Conservation (phyloP, 2,329 filamentous ascomycete genomes). For the Nothopassalora personata region DNA sequence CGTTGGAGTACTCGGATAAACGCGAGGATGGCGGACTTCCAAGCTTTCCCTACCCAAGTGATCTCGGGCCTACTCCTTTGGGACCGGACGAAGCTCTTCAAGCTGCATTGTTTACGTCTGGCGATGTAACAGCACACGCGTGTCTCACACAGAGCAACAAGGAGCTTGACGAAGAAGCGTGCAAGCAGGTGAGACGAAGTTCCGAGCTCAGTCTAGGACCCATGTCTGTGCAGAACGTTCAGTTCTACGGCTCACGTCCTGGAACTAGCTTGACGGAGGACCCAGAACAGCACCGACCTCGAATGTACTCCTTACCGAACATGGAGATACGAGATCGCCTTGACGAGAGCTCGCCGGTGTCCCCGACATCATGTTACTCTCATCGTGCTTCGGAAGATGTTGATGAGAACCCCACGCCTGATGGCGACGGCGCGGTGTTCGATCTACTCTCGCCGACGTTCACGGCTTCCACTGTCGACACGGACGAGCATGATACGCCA, state of each 20-base stretch:
- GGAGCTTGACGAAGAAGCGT: not conserved
- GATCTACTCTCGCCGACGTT: slow-evolving; percentile 31
- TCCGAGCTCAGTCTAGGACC: slow-evolving; percentile 9
- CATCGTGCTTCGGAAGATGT: not conserved
- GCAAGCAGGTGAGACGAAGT: slow-evolving; percentile 1
- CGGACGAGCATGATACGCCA: slow-evolving; percentile 25
- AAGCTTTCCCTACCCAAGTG: slow-evolving; percentile 8
- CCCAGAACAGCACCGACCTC: slow-evolving; percentile 13
- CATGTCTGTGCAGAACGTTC: slow-evolving; percentile 20
- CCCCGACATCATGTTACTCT: slow-evolving; percentile 6
- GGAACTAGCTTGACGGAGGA: slow-evolving; percentile 13
- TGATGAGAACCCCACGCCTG: slow-evolving; percentile 7
- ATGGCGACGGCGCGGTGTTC: slow-evolving; percentile 11
- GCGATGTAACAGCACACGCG: not conserved
- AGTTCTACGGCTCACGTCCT: slow-evolving; percentile 23
- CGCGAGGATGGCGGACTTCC: not conserved
- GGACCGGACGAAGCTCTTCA: slow-evolving; percentile 9
- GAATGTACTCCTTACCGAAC: slow-evolving; percentile 18
- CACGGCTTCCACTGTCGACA: slow-evolving; percentile 30
- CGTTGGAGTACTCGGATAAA: not conserved
- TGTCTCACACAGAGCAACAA: not conserved
- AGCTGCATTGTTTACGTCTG: slow-evolving; percentile 9
- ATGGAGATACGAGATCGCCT: slow-evolving; percentile 15
- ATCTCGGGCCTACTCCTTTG: slow-evolving; percentile 7
- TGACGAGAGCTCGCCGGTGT: slow-evolving; percentile 9